Evolutionary conservation across 2,329 filamentous ascomycete genomes (phyloP), one percentile per base, ranked within the genome.

Genomic region (Ophiostoma sp.): DNA sequence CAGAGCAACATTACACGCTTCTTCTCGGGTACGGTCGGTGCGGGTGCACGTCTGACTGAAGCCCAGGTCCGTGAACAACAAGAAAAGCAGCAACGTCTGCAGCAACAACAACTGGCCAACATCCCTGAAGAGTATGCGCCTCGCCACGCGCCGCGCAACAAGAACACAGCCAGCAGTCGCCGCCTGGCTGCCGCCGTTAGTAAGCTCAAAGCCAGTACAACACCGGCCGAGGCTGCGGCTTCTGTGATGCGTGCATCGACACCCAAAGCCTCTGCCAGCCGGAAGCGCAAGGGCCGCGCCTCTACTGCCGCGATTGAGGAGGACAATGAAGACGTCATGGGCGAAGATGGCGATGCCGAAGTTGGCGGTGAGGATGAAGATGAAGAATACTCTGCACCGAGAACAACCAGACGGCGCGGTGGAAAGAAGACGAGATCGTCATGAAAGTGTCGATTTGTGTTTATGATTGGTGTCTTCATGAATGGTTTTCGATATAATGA

Each of bases 1-100:
- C 96, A 99, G 84, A 91, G 90, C 74, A 99, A 99, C 78, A 97
- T 99, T 76, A 99, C 96, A n/a, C 87, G 91, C 31, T 99, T 91
- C 81, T 98, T 98, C 80, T 89, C 90, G 15, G 95, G 95, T 0
- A 83, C 84, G 4, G 90, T 94, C 11, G 80, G 78, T 9, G 75
- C 74, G 0, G 79, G 81, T 17, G 50, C 77, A 68, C 45, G 75
- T 1, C 39, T 73, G 42, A 75, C 75, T 1, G 71, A 55, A 45
- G 70, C 71, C 5, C 74, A 76, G 57, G 68, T 68, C 11, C 61
- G 12, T 2, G 48, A 57, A 52, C 63, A 69, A 61, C 69, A 74
- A 59, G 61, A 72, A 66, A 33, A 64, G 36, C 70, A 61, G 73
- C 61, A 52, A 31, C 45, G 33, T 12, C 36, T 17, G 19, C 36